Conservation (phyloP, 129 eudicot genomes). For the Lonicera japonica region DNA sequence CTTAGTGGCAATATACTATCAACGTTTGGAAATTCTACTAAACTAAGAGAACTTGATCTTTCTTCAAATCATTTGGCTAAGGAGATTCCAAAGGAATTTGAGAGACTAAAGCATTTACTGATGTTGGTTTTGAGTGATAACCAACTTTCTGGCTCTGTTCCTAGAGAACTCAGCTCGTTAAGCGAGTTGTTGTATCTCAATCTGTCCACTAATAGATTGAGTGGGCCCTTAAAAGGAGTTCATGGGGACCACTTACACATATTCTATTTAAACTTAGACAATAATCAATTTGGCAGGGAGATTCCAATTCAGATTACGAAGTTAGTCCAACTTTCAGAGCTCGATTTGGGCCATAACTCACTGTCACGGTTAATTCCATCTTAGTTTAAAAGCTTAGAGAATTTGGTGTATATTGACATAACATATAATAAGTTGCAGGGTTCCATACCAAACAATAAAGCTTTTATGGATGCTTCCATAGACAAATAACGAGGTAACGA, state of each 20-base stretch:
- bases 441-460: conserved; percentile 22
- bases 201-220: conserved; percentile 21
- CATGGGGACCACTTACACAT: conserved; percentile 1
- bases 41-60: no score
- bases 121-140: no score
- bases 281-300: conserved; percentile 1
- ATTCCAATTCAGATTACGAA: conserved; percentile 25
- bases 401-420: conserved; percentile 15
- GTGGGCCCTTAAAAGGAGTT: conserved; percentile 13
- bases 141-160: no score
- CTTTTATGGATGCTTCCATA: conserved; percentile 12
- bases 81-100: no score
- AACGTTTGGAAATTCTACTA: no score
- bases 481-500: conserved; percentile 18
- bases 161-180: conserved; percentile 22
- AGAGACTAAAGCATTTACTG: no score
- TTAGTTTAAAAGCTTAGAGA: neutral
- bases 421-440: conserved; percentile 26
- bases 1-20: no score
- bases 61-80: no score
- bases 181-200: conserved; percentile 14
- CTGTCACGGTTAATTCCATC: conserved; percentile 24
- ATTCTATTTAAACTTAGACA: conserved; percentile 16
- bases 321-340: no score
- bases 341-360: conserved; percentile 17